Conservation (phyloP, 208 protist genomes). For the Trypanosoma melophagium region DNA sequence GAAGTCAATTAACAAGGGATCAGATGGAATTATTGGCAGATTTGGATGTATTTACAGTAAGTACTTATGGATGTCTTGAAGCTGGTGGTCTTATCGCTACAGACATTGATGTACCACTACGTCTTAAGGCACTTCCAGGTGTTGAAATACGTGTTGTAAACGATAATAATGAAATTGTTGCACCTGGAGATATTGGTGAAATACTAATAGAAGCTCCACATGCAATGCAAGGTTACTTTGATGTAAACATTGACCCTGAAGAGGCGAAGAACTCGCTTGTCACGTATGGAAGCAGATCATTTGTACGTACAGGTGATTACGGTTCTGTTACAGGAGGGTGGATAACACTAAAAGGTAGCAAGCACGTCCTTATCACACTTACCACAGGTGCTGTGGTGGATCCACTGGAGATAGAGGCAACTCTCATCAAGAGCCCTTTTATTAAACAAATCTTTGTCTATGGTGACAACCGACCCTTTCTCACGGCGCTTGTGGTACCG, state of each 20-base stretch:
- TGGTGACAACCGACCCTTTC: constrained; percentile 71
- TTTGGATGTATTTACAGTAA: constrained; percentile 87
- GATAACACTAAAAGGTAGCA: constrained; percentile 84
- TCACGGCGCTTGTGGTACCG: constrained; percentile 80
- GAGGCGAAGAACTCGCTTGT: constrained; percentile 86
- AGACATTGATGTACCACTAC: constrained; percentile 87
- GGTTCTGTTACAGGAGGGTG: constrained; percentile 83
- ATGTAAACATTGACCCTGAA: constrained; percentile 86
- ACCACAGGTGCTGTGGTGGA: constrained; percentile 78
- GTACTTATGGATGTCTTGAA: constrained; percentile 89
- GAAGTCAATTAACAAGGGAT: constrained; percentile 80
- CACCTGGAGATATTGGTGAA: constrained; percentile 84
- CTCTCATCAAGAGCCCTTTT: constrained; percentile 80
- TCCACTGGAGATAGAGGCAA: constrained; percentile 75
- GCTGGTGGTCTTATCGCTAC: constrained; percentile 86
- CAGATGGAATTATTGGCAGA: constrained; percentile 88
- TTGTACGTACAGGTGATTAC: constrained; percentile 90
- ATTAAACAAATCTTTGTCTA: constrained; percentile 86
- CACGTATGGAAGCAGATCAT: constrained; percentile 85
- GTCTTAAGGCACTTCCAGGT: constrained; percentile 85
- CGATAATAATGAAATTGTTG: constrained; percentile 89
- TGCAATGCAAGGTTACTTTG: constrained; percentile 92
- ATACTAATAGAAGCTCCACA: constrained; percentile 85
- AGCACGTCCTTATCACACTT: constrained; percentile 85
- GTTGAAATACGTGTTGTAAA: constrained; percentile 90